Evolutionary conservation across 768 basidiomycete genomes (phyloP).

Genomic region (Panaeolus papilionaceus): DNA sequence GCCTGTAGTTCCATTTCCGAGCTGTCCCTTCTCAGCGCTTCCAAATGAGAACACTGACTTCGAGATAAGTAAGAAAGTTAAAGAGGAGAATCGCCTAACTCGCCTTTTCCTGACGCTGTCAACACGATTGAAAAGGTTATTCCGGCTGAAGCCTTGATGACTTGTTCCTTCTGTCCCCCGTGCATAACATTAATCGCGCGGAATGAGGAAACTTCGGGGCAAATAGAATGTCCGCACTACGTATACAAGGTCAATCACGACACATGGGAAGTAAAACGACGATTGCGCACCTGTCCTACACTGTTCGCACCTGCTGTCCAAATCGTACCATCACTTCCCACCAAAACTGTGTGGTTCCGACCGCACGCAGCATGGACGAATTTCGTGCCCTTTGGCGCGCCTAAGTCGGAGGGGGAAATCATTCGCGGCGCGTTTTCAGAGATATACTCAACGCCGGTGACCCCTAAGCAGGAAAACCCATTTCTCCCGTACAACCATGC

Average conservation of each 20-base stretch:
- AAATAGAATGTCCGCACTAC: slow-evolving; percentile 75
- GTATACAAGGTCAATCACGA: slow-evolving; percentile 16
- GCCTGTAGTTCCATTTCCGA: slow-evolving; percentile 94
- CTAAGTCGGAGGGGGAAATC: slow-evolving; percentile 63
- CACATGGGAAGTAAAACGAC: slow-evolving; percentile 10
- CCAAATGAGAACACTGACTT: slow-evolving; percentile 86
- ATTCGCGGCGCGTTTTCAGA: slow-evolving; percentile 79
- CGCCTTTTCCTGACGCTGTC: slow-evolving; percentile 83
- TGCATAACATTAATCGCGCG: slow-evolving; percentile 62
- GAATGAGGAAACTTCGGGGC: slow-evolving; percentile 72
- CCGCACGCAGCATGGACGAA: slow-evolving; percentile 89
- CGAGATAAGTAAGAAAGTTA: slow-evolving; percentile 8
- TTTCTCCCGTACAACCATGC: slow-evolving; percentile 95
- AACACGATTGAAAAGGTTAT: slow-evolving; percentile 85
- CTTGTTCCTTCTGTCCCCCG: slow-evolving; percentile 65
- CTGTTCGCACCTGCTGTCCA: slow-evolving; percentile 88
- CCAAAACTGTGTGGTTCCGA: slow-evolving; percentile 80
- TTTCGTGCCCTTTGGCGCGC: slow-evolving; percentile 58
- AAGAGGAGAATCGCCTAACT: slow-evolving; percentile 25
- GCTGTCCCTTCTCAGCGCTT: slow-evolving; percentile 90
- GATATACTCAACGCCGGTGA: slow-evolving; percentile 59
- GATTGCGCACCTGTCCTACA: slow-evolving; percentile 71
- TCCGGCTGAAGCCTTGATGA: slow-evolving; percentile 80
- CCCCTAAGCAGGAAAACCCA: slow-evolving; percentile 70
- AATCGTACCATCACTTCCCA: slow-evolving; percentile 80